These are phyloP conservation scores for Epicoccum sorghinum DNA, from an alignment of 2,329 filamentous ascomycete species.

Conservation along the genomic window DNA sequence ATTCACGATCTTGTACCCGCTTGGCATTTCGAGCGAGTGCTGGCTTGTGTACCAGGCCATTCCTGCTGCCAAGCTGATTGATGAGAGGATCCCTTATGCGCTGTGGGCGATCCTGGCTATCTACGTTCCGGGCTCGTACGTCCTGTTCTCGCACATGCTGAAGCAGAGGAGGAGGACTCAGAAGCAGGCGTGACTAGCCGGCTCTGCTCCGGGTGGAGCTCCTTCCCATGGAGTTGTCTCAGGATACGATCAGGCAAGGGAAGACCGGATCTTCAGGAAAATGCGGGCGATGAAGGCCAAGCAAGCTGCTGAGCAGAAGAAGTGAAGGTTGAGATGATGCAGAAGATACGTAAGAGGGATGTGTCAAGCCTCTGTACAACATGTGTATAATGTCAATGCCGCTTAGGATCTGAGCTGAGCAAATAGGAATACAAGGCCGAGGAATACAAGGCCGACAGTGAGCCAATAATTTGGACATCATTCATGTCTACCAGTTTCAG, in stretches of 20 bases:
- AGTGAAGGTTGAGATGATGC: background rate
- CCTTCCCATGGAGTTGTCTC: background rate
- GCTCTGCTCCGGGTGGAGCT: background rate
- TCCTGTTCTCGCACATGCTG: slow-evolving; percentile 96
- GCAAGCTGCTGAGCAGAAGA: slow-evolving; percentile 5
- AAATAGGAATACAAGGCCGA: no score
- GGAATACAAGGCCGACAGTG: no score
- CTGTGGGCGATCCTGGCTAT: slow-evolving; percentile 71
- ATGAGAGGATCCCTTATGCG: slow-evolving; percentile 61
- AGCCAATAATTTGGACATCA: no score
- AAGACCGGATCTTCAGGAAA: slow-evolving; percentile 10
- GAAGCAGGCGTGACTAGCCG: slow-evolving; percentile 27
- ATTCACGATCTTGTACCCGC: slow-evolving; percentile 89
- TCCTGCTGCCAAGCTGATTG: slow-evolving; percentile 61
- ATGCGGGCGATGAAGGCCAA: background rate
- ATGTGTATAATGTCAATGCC: background rate
- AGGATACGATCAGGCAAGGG: slow-evolving; percentile 13
- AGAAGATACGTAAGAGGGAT: background rate
- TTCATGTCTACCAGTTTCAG: no score
- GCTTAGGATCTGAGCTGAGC: no score
- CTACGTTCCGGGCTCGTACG: slow-evolving; percentile 82
- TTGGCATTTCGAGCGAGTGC: slow-evolving; percentile 82
- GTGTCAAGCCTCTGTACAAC: background rate
- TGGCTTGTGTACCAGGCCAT: slow-evolving; percentile 76
- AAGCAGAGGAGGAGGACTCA: slow-evolving; percentile 81